These are phyloP conservation scores for Auxenochlorella pyrenoidosa DNA, from an alignment of 139 green algal genomes.

Conservation along the genomic window DNA sequence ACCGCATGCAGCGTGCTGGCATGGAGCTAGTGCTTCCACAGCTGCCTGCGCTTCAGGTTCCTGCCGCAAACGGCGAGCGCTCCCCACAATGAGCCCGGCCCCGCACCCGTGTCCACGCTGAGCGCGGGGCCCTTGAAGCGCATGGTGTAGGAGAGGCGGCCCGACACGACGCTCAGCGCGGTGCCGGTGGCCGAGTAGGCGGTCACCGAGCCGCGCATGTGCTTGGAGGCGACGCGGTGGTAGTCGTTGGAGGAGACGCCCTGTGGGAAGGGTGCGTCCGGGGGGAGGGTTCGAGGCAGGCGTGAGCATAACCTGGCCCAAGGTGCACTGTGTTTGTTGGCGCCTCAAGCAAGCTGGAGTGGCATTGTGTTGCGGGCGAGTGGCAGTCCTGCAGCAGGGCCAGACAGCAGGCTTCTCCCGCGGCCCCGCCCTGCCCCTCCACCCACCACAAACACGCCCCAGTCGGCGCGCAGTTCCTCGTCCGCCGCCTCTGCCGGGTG, in stretches of 20 bases:
- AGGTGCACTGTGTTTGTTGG: no score
- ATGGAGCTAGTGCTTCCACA: no score
- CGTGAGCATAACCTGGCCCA: no score
- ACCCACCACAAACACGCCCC: slow-evolving; percentile 55
- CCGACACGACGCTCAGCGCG: slow-evolving; percentile 72
- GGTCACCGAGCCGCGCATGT: slow-evolving; percentile 40
- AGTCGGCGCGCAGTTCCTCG: slow-evolving; percentile 34
- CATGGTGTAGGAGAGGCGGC: slow-evolving; percentile 82
- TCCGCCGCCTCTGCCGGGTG: slow-evolving; percentile 18
- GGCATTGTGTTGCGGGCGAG: no score
- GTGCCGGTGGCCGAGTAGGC: slow-evolving; percentile 66
- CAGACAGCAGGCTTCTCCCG: no score
- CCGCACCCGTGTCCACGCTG: slow-evolving; percentile 75
- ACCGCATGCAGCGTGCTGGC: no score
- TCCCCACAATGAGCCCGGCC: neutral
- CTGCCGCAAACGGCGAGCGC: no score
- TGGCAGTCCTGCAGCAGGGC: no score
- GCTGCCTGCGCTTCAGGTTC: no score
- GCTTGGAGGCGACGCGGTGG: slow-evolving; percentile 29
- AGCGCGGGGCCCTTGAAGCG: slow-evolving; percentile 76
- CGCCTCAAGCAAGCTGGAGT: no score
- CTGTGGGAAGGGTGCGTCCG: neutral
- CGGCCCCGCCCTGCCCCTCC: no score
- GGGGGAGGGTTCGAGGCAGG: neutral
- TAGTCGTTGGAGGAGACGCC: slow-evolving; percentile 54